Base-by-base conservation (phyloP, 495 filamentous ascomycete species). In the Amorphotheca resinae region DNA sequence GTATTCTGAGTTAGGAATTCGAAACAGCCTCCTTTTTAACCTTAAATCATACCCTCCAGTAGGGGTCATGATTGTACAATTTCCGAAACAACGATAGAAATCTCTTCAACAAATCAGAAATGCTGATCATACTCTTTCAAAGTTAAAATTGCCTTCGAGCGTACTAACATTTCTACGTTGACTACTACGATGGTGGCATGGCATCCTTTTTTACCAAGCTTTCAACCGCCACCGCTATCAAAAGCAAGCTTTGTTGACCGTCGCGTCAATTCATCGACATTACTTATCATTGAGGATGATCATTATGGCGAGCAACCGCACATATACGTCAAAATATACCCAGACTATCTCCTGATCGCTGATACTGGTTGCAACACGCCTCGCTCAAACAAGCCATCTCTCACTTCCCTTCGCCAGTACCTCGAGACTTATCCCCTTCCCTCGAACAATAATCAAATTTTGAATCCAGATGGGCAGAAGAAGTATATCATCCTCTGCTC, bases 311-410 rank as follows among this genome's bases (percentile, higher is more conserved):
- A 67, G 40, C 56, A 61, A 38, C 64, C 63, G 0, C 50, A 64
- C 48, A 63, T 67, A 15, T 66, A 64, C 41, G 56, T 61, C 26
- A 67, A 67, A 38, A 23, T 60, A 7, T 57, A 55, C 31, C 37
- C 55, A 11, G 21, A 54, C 7, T 49, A 50, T 17, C 41, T 56
- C 11, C 31, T 64, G 32, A 48, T 65, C 16, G 55, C 56, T 11
- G 62, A 65, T 38, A 63, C 62, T 9, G 61, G 64, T 12, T 63
- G 57, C 46, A 58, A 59, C 40, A 48, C 33, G 31, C 49, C 55
- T 38, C 43, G 46, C 14, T 39, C 38, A 6, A 41, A 41, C 14
- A 12, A 28, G 16, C 28, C 17, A 3, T 42, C 45, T 32, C 42
- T 53, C 12, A 44, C 21, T 15, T 49, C 52, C 17, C 47, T 64